A percentile compares a stretch with the other conserved stretches of the same genome.
Evolutionary conservation across 2,329 filamentous ascomycete genomes (phyloP).

Genomic region (Purpureocillium takamizusanense): DNA sequence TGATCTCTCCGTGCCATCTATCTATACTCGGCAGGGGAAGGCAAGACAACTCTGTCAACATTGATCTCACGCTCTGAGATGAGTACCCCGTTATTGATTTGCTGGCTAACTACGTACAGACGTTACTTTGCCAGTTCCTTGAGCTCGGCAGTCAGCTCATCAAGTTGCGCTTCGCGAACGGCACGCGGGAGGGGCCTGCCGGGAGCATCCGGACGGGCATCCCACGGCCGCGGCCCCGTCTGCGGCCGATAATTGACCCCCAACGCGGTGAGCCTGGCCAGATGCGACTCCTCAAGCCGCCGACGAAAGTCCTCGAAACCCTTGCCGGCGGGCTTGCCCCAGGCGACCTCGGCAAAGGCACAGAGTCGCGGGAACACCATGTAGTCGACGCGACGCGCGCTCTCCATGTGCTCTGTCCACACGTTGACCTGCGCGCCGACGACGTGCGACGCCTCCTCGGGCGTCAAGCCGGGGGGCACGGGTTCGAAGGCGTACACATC

Average conservation of each 20-base stretch:
- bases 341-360: slow-evolving; percentile 8
- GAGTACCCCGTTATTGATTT: no score
- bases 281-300: slow-evolving; percentile 4
- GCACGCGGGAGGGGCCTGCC: slow-evolving; percentile 5
- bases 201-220: slow-evolving; percentile 7
- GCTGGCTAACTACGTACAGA: no score
- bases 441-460: not conserved
- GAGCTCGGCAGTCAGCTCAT: slow-evolving; percentile 1
- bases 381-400: slow-evolving; percentile 8
- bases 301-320: slow-evolving; percentile 2
- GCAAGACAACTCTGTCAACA: no score
- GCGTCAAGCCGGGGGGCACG: slow-evolving; percentile 2
- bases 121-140: not conserved
- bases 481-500: slow-evolving; percentile 8
- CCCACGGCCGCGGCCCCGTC: slow-evolving; percentile 9
- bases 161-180: not conserved
- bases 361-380: slow-evolving; percentile 8
- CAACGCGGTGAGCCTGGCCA: slow-evolving; percentile 5
- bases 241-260: slow-evolving; percentile 8
- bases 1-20: no score
- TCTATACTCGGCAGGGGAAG: no score
- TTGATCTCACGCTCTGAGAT: no score
- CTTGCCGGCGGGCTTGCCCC: slow-evolving; percentile 5
- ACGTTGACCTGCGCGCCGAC: slow-evolving; percentile 10
- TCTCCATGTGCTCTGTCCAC: slow-evolving; percentile 12